Conservation (phyloP, 139 green algal genomes). For the Micractinium conductrix region DNA sequence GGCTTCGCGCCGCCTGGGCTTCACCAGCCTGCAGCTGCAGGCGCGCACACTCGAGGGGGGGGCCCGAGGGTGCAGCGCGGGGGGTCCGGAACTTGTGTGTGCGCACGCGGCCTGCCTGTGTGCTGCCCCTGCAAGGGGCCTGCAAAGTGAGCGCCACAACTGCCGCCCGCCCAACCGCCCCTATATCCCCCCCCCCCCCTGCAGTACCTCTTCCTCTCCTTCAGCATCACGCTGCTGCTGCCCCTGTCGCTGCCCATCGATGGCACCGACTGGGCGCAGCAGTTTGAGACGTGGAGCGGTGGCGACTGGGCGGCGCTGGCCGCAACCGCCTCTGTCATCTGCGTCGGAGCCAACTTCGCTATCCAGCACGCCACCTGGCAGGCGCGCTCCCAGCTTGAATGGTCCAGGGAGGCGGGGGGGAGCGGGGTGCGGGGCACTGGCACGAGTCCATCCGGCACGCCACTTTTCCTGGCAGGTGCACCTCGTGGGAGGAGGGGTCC, state of each 20-base stretch:
- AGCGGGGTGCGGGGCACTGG: no score
- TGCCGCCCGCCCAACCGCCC: not conserved
- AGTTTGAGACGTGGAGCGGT: conserved; percentile 1
- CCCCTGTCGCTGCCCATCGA: conserved; percentile 17
- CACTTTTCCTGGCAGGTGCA: no score
- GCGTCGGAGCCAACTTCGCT: conserved; percentile 3
- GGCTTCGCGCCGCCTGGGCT: conserved; percentile 2
- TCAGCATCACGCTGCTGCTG: conserved; percentile 8
- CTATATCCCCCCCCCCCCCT: not conserved
- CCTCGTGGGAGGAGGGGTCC: no score
- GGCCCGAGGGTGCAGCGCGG: no score
- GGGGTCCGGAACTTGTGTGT: no score
- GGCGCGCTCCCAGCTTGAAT: no score
- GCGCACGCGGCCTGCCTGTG: not conserved
- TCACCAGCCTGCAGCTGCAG: conserved; percentile 20
- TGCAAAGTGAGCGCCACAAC: no score
- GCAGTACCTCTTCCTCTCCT: conserved; percentile 15
- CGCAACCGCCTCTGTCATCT: not conserved
- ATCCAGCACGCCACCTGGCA: conserved; percentile 31
- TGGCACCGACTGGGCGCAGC: not conserved
- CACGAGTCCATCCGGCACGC: no score
- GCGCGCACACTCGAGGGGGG: no score
- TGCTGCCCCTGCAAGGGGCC: no score
- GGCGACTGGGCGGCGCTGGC: conserved; percentile 8
- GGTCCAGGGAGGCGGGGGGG: no score